Evolutionary conservation across 1,139 yeast species (phyloP).

Genomic region (Candida pseudoviswanathii): DNA sequence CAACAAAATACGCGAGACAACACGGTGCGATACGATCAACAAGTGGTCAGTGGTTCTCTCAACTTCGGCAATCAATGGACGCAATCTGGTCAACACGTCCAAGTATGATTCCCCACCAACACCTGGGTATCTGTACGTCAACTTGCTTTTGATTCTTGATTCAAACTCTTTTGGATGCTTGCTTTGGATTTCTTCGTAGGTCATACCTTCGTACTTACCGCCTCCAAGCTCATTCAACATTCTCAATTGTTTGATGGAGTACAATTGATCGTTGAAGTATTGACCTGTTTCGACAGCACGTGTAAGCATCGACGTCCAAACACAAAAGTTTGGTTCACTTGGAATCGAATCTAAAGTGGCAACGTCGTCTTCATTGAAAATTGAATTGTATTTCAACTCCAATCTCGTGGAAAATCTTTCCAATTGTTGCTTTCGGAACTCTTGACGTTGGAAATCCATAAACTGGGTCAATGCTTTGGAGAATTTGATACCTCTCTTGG

Average conservation of each 20-base stretch:
- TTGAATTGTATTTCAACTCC: slow-evolving; percentile 41
- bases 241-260: slow-evolving; percentile 84
- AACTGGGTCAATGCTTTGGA: slow-evolving; percentile 72
- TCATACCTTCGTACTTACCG: slow-evolving; percentile 86
- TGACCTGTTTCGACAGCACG: slow-evolving; percentile 80
- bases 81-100: slow-evolving; percentile 86
- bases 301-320: slow-evolving; percentile 88
- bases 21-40: slow-evolving; percentile 83
- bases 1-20: slow-evolving; percentile 81
- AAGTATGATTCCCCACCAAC: slow-evolving; percentile 96
- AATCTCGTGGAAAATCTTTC: slow-evolving; percentile 50
- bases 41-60: slow-evolving; percentile 91
- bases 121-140: slow-evolving; percentile 89
- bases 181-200: slow-evolving; percentile 79
- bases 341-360: slow-evolving; percentile 41
- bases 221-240: slow-evolving; percentile 94
- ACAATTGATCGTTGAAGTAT: slow-evolving; percentile 70
- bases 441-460: slow-evolving; percentile 69
- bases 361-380: slow-evolving; percentile 28
- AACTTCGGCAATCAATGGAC: slow-evolving; percentile 89
- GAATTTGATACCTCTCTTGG: slow-evolving; percentile 77
- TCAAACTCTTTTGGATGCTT: slow-evolving; percentile 86
- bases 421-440: slow-evolving; percentile 68
- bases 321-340: slow-evolving; percentile 74
- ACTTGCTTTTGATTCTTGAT: slow-evolving; percentile 72